A percentile compares a stretch with the other conserved stretches of the same genome.
Evolutionary conservation across 176 grass and related monocot genomes (phyloP).

Genomic region (Cenchrus fungigraminus): DNA sequence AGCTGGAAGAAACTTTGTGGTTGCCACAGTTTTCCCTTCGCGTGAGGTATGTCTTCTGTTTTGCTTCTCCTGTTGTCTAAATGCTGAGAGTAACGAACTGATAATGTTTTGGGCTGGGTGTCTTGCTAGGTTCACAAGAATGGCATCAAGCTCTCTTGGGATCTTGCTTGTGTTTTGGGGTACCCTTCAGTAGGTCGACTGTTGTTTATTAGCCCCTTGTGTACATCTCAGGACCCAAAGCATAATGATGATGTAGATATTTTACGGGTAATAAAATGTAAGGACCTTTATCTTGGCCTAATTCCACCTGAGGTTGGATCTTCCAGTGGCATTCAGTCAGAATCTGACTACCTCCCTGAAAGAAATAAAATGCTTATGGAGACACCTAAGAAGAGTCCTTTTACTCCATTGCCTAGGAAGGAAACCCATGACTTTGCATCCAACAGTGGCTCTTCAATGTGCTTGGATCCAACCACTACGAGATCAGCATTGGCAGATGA

Average conservation of each 20-base stretch:
- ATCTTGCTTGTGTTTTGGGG: slow-evolving; percentile 72
- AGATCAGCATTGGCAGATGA: too few relatives aligned
- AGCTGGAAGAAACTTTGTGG: slow-evolving; percentile 69
- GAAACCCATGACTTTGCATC: too few relatives aligned
- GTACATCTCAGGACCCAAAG: slow-evolving; percentile 35
- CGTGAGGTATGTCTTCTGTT: slow-evolving; percentile 49
- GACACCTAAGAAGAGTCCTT: too few relatives aligned
- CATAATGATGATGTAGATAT: slow-evolving; percentile 25
- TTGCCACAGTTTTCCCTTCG: slow-evolving; percentile 72
- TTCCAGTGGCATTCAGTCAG: too few relatives aligned
- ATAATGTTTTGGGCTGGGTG: slow-evolving; percentile 21
- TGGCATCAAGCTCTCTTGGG: slow-evolving; percentile 85
- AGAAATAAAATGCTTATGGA: too few relatives aligned
- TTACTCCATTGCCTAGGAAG: too few relatives aligned
- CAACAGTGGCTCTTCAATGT: too few relatives aligned
- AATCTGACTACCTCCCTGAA: too few relatives aligned
- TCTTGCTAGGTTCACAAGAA: slow-evolving; percentile 74
- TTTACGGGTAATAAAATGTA: too few relatives aligned
- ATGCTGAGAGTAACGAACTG: slow-evolving; percentile 26
- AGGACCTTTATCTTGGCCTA: too few relatives aligned
- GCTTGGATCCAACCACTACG: too few relatives aligned
- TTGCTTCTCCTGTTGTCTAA: slow-evolving; percentile 22
- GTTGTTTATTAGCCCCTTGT: slow-evolving; percentile 65
- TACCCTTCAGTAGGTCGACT: slow-evolving; percentile 52
- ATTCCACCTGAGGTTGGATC: too few relatives aligned